phyloP scores from a whole-genome alignment of 345 rosid genomes.

The Brassica carinata region DNA sequence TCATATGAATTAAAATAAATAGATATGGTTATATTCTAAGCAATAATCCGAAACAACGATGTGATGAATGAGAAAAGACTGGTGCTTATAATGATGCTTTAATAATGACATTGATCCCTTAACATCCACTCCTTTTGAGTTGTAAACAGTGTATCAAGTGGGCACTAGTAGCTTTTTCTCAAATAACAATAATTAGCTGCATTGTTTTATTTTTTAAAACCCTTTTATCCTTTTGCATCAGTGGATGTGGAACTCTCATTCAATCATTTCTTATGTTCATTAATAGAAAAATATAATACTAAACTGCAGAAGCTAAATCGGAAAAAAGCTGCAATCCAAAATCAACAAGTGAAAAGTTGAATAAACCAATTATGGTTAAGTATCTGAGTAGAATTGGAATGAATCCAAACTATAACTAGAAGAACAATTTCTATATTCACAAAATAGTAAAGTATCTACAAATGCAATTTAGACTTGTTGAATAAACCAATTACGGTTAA shows the following conservation, averaged over 20 bases:
- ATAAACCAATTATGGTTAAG: background rate
- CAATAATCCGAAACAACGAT: background rate
- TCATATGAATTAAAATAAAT: background rate
- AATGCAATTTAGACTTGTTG: background rate
- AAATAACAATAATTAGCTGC: background rate
- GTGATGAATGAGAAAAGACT: constrained; percentile 2
- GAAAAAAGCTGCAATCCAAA: background rate
- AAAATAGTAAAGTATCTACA: background rate
- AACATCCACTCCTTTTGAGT: constrained; percentile 30
- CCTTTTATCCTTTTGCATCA: background rate
- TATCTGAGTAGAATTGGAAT: background rate
- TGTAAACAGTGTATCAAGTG: constrained; percentile 15
- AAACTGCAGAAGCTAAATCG: background rate
- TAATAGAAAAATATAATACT: background rate
- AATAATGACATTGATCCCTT: constrained; percentile 21
- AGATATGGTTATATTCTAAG: background rate
- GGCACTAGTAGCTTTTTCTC: constrained; percentile 20
- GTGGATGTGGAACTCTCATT: constrained; percentile 12
- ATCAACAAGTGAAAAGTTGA: background rate
- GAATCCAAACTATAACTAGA: constrained; percentile 2
- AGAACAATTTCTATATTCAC: constrained; percentile 14
- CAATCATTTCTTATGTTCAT: constrained; percentile 25
- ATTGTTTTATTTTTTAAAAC: background rate
- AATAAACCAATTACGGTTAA: background rate
- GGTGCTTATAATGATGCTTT: constrained; percentile 27